Conservation (phyloP, 2,329 filamentous ascomycete species). For the Drechslerella dactyloides region DNA sequence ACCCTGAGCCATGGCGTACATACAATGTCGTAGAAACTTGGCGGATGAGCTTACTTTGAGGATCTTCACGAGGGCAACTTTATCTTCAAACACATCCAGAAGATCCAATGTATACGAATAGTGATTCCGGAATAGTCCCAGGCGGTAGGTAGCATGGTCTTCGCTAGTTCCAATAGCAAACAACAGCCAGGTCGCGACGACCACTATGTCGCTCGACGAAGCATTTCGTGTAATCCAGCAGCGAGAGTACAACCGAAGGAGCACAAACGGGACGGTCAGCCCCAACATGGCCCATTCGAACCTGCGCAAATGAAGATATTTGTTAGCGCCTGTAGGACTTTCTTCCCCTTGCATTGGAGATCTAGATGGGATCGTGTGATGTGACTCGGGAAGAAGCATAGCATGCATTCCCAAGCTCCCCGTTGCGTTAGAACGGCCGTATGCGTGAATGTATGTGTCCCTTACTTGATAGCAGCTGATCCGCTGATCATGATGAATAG, state of each 20-base stretch:
- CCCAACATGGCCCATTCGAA: constrained; percentile 50
- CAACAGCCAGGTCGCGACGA: constrained; percentile 38
- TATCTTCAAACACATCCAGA: constrained; percentile 34
- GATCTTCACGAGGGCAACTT: constrained; percentile 33
- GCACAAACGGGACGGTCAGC: constrained; percentile 50
- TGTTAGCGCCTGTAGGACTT: constrained; percentile 32
- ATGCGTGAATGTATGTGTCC: constrained; percentile 8
- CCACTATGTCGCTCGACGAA: constrained; percentile 45
- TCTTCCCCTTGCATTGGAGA: neutral
- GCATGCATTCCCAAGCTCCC: constrained; percentile 1
- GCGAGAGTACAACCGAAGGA: constrained; percentile 49
- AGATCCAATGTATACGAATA: constrained; percentile 26
- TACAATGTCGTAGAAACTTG: neutral
- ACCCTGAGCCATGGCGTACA: neutral
- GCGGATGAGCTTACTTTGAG: constrained; percentile 35
- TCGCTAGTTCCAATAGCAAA: constrained; percentile 43
- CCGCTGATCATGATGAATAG: constrained; percentile 49
- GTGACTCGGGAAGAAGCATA: constrained; percentile 32
- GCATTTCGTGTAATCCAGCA: constrained; percentile 50
- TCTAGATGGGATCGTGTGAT: constrained; percentile 9
- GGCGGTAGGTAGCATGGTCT: constrained; percentile 38
- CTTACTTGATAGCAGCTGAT: constrained; percentile 44
- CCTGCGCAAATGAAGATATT: constrained; percentile 10
- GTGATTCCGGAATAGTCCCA: constrained; percentile 25
- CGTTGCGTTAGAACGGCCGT: too few species aligned